Evolutionary conservation across 768 basidiomycete species (phyloP).

Genomic region (Tulasnella sp.): DNA sequence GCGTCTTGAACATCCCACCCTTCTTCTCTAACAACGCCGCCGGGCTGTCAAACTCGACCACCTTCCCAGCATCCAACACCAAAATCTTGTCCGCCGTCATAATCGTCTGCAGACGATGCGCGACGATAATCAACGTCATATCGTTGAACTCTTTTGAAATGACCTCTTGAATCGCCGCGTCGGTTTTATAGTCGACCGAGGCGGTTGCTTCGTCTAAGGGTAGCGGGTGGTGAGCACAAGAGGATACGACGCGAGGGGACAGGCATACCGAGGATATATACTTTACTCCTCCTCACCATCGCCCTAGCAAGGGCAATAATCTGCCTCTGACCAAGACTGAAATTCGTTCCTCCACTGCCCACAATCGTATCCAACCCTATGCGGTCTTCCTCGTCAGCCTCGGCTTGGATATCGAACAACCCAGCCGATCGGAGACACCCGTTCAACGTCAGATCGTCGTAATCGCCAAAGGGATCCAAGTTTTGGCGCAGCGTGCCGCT

Average conservation of each 20-base stretch:
- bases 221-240: neutral
- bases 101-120: constrained; percentile 45
- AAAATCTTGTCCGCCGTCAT: constrained; percentile 53
- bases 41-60: constrained; percentile 48
- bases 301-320: constrained; percentile 31
- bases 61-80: constrained; percentile 39
- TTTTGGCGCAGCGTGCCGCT: constrained; percentile 46
- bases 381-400: constrained; percentile 12
- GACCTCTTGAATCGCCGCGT: constrained; percentile 43
- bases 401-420: constrained; percentile 16
- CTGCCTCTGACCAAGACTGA: constrained; percentile 34
- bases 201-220: constrained; percentile 17
- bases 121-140: constrained; percentile 45
- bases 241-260: neutral
- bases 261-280: constrained; percentile 19
- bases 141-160: constrained; percentile 37
- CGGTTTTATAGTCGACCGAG: constrained; percentile 41
- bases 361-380: constrained; percentile 28
- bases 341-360: constrained; percentile 29
- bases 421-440: constrained; percentile 39
- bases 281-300: constrained; percentile 18
- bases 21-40: constrained; percentile 38
- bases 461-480: constrained; percentile 46
- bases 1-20: constrained; percentile 37
- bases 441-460: constrained; percentile 42